phyloP scores from a whole-genome alignment of 805 yeast species.

The Candida taoyuanica region DNA sequence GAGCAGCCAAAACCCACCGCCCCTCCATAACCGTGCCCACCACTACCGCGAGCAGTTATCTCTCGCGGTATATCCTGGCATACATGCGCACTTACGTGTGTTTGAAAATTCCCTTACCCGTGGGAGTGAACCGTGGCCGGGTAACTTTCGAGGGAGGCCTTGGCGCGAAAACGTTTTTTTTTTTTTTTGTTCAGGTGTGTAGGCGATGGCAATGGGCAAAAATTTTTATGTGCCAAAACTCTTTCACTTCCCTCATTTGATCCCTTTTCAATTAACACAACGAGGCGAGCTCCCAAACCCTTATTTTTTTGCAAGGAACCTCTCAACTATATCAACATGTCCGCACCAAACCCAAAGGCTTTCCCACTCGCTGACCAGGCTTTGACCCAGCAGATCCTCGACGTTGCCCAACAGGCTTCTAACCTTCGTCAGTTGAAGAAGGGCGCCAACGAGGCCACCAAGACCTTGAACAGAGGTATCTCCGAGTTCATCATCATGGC shows the following conservation, averaged over 20 bases:
- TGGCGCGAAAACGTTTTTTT: not conserved
- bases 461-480: constrained; percentile 98
- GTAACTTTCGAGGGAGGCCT: no score
- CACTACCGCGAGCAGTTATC: not conserved
- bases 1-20: not conserved
- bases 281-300: constrained; percentile 31
- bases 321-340: constrained; percentile 42
- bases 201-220: not conserved
- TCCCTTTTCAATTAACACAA: no score
- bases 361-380: constrained; percentile 98
- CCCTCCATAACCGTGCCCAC: no score
- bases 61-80: not conserved
- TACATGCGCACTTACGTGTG: no score
- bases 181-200: not conserved
- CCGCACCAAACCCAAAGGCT: constrained; percentile 95
- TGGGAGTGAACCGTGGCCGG: no score
- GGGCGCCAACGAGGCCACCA: constrained; percentile 99
- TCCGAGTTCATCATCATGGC: constrained; percentile 99
- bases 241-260: not conserved
- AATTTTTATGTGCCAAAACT: not conserved
- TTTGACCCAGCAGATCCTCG: constrained; percentile 93
- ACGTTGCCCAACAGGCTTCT: constrained; percentile 96
- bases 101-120: no score
- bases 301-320: constrained; percentile 39
- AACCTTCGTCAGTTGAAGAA: constrained; percentile 97